Base-by-base conservation (phyloP, 1,139 yeast genomes). In the Zygotorulaspora mrakii region DNA sequence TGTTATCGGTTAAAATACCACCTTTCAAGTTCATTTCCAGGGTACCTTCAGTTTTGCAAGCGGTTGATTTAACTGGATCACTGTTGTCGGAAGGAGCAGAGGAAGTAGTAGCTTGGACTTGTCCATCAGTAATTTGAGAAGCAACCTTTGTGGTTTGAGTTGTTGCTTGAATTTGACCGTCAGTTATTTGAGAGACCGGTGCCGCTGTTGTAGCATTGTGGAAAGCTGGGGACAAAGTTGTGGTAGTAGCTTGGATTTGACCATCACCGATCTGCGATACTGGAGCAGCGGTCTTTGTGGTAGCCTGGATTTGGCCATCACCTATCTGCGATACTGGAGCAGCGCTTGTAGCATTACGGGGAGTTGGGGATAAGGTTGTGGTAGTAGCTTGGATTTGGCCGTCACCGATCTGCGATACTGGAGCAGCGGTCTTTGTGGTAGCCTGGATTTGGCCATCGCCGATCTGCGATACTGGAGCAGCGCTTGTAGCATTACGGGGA, bases 111-210 rank as follows among this genome's bases (percentile, higher is more conserved):
- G 52, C 53, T 36, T 50, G 53, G 40, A 46, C 39, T 37, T 49
- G 52, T 11, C 52, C 53, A 17, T 45, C 48, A 26, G 36, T 37
- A 20, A 43, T 42, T 35, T 45, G 48, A 17, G 47, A 41, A 6
- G 45, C 48, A 20, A 46, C 41, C 7, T 33, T 20, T 14, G 44
- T 33, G 6, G 47, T 22, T 33, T 18, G 57, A 37, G 78, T 68
- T 51, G 74, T 68, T 47, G 75, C 77, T 64, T 77, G 83, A 50
- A 77, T 68, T 67, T 78, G 83, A 53, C 83, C 83, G 51, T 77
- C 82, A 45, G 70, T 68, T 43, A 77, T 77, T 64, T 77, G 82
- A 28, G 74, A 61, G 36, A 71, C 68, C 80, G 87, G 77, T 31
- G 69, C 74, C 17, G 66, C 63, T 33, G 69, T 70, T 24, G 68